Conservation (phyloP, 495 filamentous ascomycete genomes). For the Trichoderma asperelloides region DNA sequence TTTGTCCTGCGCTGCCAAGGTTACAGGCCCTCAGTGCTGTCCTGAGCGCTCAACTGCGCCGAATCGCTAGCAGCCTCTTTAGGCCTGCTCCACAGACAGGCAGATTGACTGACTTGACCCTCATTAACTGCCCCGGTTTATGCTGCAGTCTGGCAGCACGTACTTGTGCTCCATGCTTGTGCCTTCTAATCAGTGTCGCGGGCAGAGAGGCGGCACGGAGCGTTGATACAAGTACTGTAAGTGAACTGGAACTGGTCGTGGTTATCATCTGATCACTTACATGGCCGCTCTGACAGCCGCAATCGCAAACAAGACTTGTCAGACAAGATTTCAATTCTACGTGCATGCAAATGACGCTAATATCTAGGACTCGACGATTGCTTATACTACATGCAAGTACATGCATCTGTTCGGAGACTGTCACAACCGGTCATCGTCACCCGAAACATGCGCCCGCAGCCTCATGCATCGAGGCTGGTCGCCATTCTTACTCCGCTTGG, state of each 20-base stretch:
- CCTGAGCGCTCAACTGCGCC: constrained; percentile 3
- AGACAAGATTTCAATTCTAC: no score
- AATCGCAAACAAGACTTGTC: not conserved
- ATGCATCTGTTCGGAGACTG: not conserved
- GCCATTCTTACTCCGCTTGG: not conserved
- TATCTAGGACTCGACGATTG: no score
- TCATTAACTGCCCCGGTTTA: not conserved
- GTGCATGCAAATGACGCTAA: no score
- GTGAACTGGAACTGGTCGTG: no score
- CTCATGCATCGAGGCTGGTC: not conserved
- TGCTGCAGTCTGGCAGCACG: not conserved
- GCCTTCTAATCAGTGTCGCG: no score
- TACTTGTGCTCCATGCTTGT: not conserved
- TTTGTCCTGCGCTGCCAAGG: not conserved
- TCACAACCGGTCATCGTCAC: not conserved
- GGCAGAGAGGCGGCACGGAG: no score
- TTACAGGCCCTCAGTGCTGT: not conserved
- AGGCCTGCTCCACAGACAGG: not conserved
- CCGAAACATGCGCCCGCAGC: constrained; percentile 1
- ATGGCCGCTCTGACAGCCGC: not conserved
- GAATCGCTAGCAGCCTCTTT: not conserved
- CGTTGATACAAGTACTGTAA: no score
- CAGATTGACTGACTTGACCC: not conserved
- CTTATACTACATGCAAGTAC: no score
- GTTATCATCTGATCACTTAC: not conserved